Conservation (phyloP, 208 protist genomes). For the Novymonas esmeraldas region DNA sequence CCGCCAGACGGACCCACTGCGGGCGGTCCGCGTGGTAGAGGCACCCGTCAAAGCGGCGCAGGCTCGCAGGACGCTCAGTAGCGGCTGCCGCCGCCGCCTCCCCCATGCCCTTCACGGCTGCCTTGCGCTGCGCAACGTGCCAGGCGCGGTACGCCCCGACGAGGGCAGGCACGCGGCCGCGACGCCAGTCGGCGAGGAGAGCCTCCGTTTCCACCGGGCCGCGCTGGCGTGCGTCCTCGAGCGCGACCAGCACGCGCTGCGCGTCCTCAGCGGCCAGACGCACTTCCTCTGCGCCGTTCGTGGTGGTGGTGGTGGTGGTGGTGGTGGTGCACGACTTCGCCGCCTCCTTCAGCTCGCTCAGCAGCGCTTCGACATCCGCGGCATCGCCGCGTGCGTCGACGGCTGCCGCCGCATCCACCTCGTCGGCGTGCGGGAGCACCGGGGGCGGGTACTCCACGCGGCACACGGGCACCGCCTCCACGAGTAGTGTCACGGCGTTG, state of each 20-base stretch:
- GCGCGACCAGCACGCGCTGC: conserved; percentile 11
- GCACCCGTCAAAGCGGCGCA: conserved; percentile 24
- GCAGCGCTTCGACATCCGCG: conserved; percentile 12
- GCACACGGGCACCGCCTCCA: conserved; percentile 26
- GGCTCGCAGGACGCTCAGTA: neutral
- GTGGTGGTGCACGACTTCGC: neutral
- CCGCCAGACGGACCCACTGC: conserved; percentile 48
- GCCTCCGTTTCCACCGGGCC: conserved; percentile 2
- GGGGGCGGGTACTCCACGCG: conserved; percentile 31
- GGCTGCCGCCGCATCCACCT: neutral
- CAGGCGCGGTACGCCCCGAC: conserved; percentile 21
- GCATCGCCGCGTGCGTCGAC: conserved; percentile 16
- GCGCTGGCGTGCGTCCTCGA: conserved; percentile 15
- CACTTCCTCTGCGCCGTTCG: neutral
- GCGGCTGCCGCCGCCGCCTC: neutral
- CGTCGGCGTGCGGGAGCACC: neutral
- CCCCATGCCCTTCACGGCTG: neutral
- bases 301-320: neutral
- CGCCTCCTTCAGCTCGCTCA: conserved; percentile 7
- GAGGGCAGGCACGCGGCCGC: conserved; percentile 17
- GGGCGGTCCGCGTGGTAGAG: conserved; percentile 20
- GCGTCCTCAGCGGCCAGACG: conserved; percentile 7
- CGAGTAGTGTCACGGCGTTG: conserved; percentile 33
- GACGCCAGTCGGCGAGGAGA: conserved; percentile 18
- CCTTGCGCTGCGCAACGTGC: neutral